phyloP scores from a whole-genome alignment of 306 rosid genomes.

The Castanea crenata region DNA sequence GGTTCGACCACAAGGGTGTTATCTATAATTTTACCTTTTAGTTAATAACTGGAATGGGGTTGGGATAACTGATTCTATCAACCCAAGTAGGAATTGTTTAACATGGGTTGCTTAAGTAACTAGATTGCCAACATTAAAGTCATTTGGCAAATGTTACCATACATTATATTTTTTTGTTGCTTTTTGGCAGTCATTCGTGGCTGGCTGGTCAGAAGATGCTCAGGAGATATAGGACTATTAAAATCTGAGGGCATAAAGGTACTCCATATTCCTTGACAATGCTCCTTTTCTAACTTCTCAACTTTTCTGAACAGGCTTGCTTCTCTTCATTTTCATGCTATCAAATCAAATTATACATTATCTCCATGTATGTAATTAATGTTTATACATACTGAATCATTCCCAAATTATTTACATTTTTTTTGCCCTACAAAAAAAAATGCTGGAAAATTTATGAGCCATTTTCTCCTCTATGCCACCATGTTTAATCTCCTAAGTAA shows the following conservation, averaged over 20 bases:
- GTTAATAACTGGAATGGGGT: neutral
- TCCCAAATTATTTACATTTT: neutral
- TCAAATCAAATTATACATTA: neutral
- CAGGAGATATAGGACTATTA: constrained; percentile 70
- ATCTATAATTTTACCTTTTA: too few relatives aligned
- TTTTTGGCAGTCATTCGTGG: constrained; percentile 78
- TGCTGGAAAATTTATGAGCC: neutral
- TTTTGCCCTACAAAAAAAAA: neutral
- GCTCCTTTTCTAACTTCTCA: constrained; percentile 10
- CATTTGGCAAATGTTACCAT: neutral
- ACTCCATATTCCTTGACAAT: constrained; percentile 6
- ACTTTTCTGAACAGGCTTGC: neutral
- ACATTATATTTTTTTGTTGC: constrained; percentile 19
- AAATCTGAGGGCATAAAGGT: constrained; percentile 62
- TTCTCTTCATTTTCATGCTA: neutral
- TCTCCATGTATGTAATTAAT: neutral
- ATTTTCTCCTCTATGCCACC: neutral
- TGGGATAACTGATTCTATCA: neutral
- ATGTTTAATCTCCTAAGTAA: neutral
- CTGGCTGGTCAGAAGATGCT: constrained; percentile 86
- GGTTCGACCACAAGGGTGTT: too few relatives aligned
- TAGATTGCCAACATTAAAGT: neutral
- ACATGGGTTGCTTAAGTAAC: neutral
- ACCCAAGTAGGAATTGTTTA: neutral
- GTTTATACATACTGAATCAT: neutral